phyloP scores from a whole-genome alignment of 495 filamentous ascomycete genomes.

The Hamigera avellanea region DNA sequence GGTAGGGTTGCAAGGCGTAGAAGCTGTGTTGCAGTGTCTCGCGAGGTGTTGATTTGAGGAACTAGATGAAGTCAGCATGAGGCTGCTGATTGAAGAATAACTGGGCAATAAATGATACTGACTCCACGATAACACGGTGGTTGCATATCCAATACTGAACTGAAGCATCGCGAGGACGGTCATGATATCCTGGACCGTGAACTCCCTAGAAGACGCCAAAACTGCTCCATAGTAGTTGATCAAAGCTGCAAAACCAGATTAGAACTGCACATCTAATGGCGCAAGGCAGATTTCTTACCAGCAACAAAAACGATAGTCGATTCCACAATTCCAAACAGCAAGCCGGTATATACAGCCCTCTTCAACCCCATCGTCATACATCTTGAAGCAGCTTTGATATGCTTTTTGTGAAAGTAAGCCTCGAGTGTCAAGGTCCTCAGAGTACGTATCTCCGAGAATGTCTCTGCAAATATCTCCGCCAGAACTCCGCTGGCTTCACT shows the following conservation, averaged over 20 bases:
- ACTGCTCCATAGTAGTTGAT: conserved; percentile 75
- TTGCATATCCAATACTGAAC: conserved; percentile 64
- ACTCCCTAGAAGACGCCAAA: conserved; percentile 38
- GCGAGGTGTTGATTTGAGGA: conserved; percentile 67
- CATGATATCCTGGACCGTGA: conserved; percentile 46
- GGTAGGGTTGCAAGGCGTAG: conserved; percentile 59
- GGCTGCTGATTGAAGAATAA: too few relatives aligned
- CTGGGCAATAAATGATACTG: conserved; percentile 6
- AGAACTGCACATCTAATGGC: too few relatives aligned
- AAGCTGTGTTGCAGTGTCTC: conserved; percentile 59
- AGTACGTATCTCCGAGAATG: conserved; percentile 70
- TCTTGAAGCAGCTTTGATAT: conserved; percentile 33
- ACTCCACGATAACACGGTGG: conserved; percentile 53
- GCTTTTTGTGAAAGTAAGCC: conserved; percentile 57
- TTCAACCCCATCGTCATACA: conserved; percentile 20
- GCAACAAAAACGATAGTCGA: conserved; percentile 57
- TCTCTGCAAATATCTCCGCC: conserved; percentile 58
- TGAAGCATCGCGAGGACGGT: conserved; percentile 73
- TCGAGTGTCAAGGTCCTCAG: conserved; percentile 73
- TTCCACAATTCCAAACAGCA: conserved; percentile 67
- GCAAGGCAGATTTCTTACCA: conserved; percentile 20
- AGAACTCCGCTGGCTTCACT: conserved; percentile 46
- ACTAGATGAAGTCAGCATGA: conserved; percentile 23
- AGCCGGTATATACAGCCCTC: conserved; percentile 47
- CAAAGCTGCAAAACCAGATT: conserved; percentile 38